Percentiles rank a stretch among this genome's conserved stretches.
Conservation (phyloP, 225 moss, liverwort and hornwort species). For the Straminergon stramineum region DNA sequence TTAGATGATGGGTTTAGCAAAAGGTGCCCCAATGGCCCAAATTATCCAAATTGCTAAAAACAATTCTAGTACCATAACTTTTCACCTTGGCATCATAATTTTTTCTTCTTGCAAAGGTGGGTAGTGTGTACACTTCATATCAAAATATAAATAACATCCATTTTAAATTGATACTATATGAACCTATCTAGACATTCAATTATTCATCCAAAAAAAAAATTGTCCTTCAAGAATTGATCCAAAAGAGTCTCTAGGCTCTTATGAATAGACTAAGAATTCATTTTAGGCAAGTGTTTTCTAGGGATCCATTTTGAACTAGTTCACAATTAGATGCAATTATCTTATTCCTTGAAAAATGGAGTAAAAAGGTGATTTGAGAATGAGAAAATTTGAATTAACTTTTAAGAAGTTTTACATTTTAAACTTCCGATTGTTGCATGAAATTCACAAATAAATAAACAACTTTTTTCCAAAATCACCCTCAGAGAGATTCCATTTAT, state of each 20-base stretch:
- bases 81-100: too few species aligned
- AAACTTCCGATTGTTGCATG: background rate
- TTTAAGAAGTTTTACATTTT: background rate
- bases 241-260: background rate
- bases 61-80: too few species aligned
- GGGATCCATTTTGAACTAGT: rapidly evolving
- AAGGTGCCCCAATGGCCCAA: too few species aligned
- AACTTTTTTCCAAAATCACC: background rate
- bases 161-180: background rate
- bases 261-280: background rate
- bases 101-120: too few species aligned
- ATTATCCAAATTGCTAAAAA: too few species aligned
- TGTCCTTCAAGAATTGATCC: background rate
- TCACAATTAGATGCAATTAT: background rate
- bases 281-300: background rate
- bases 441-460: background rate
- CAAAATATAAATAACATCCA: too few species aligned
- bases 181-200: background rate
- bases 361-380: background rate
- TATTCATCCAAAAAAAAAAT: background rate
- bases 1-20: background rate
- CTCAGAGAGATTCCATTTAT: background rate
- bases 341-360: background rate
- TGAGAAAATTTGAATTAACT: background rate
- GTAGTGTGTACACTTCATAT: background rate